Conservation (phyloP, 2,329 filamentous ascomycete species). For the Corynespora cassiicola region DNA sequence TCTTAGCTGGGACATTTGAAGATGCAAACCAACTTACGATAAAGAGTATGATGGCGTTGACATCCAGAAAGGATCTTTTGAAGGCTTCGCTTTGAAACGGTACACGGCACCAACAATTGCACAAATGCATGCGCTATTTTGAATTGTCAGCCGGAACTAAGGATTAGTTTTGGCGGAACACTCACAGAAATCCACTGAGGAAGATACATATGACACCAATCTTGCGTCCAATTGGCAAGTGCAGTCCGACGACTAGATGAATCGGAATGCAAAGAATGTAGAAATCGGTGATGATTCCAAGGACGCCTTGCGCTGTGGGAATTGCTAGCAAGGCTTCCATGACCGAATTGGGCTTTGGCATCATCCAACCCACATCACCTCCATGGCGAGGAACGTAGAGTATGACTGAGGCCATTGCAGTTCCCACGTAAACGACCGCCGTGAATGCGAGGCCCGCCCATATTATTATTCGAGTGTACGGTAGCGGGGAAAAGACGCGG, state of each 20-base stretch:
- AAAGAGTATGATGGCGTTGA: slow-evolving; percentile 2
- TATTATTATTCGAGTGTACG: not conserved
- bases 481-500: slow-evolving; percentile 1
- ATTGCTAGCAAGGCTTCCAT: not conserved
- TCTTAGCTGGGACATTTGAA: not conserved
- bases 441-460: slow-evolving; percentile 3
- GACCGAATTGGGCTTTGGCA: not conserved
- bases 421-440: not conserved
- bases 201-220: slow-evolving; percentile 4
- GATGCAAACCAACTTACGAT: not conserved
- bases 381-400: not conserved
- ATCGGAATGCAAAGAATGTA: slow-evolving; percentile 8
- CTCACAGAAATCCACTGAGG: slow-evolving; percentile 8
- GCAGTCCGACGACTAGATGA: slow-evolving; percentile 1
- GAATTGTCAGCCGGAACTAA: not conserved
- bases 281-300: slow-evolving; percentile 4
- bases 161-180: not conserved
- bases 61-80: slow-evolving; percentile 1
- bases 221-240: slow-evolving; percentile 4
- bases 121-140: slow-evolving; percentile 5
- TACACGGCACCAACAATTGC: slow-evolving; percentile 4
- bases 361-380: not conserved
- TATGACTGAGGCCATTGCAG: not conserved
- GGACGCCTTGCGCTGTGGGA: not conserved
- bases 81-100: slow-evolving; percentile 2